These are phyloP conservation scores for Polytrichum formosum DNA, from an alignment of 225 moss, liverwort and hornwort genomes.

Conservation along the genomic window DNA sequence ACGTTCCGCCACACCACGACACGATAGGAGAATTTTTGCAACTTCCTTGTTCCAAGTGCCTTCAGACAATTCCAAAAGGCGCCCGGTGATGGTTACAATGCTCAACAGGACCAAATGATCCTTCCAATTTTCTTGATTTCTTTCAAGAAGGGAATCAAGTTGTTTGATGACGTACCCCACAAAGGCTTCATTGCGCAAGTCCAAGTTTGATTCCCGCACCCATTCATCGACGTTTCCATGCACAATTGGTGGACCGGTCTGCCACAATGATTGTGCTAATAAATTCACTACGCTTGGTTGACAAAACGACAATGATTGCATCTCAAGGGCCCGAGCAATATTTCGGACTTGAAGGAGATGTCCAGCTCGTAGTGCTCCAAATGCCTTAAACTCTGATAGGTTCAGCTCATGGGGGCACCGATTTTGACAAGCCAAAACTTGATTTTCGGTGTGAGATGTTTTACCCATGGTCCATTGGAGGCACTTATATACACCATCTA, in stretches of 20 bases:
- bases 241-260: constrained; percentile 22
- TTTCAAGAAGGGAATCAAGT: background rate
- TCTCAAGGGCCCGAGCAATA: constrained; percentile 22
- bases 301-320: constrained; percentile 27
- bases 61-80: constrained; percentile 15
- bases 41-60: constrained; percentile 14
- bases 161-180: constrained; percentile 3
- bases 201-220: constrained; percentile 23
- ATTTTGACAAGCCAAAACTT: constrained; percentile 21
- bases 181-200: constrained; percentile 19
- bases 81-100: constrained; percentile 12
- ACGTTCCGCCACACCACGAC: constrained; percentile 16
- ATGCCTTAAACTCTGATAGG: constrained; percentile 21
- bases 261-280: constrained; percentile 36
- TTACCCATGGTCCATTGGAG: constrained; percentile 30
- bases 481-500: constrained; percentile 16
- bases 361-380: constrained; percentile 28
- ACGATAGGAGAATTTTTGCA: constrained; percentile 1
- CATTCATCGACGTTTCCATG: background rate
- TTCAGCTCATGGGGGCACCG: constrained; percentile 11
- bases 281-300: constrained; percentile 35
- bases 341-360: constrained; percentile 24
- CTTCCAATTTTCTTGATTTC: constrained; percentile 30
- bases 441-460: constrained; percentile 23
- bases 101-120: constrained; percentile 31